These are phyloP conservation scores for Aspergillus biplanus DNA, from an alignment of 495 filamentous ascomycete genomes.

Conservation along the genomic window DNA sequence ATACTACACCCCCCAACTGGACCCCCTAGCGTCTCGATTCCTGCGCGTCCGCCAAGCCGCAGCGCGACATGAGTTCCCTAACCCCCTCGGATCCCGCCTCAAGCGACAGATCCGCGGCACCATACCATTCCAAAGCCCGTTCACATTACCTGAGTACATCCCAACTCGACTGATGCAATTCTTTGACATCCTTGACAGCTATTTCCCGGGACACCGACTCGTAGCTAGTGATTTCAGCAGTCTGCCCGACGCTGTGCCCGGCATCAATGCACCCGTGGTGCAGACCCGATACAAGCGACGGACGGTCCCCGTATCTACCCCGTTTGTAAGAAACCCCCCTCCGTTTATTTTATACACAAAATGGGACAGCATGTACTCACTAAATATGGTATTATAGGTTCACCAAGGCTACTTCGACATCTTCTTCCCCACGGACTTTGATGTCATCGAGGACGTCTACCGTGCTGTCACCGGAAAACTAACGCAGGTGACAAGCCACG, in stretches of 20 bases:
- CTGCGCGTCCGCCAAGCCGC: constrained; percentile 74
- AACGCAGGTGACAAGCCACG: constrained; percentile 80
- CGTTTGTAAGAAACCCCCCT: constrained; percentile 66
- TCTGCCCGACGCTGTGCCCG: constrained; percentile 78
- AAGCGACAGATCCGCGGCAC: constrained; percentile 60
- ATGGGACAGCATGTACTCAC: not conserved
- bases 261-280: constrained; percentile 90
- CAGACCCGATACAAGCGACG: constrained; percentile 87
- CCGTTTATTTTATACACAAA: not conserved
- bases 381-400: constrained; percentile 58
- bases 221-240: constrained; percentile 89
- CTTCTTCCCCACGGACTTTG: constrained; percentile 95
- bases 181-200: constrained; percentile 82
- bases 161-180: constrained; percentile 95
- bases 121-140: constrained; percentile 70
- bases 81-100: constrained; percentile 57
- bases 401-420: constrained; percentile 99
- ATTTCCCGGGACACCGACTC: constrained; percentile 88
- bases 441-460: constrained; percentile 85
- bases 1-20: constrained; percentile 78
- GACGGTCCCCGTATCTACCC: constrained; percentile 87
- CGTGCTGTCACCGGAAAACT: constrained; percentile 88
- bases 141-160: constrained; percentile 85
- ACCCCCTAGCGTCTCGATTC: constrained; percentile 82
- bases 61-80: constrained; percentile 56